Evolutionary conservation across 208 protist genomes (phyloP), one percentile per base, ranked within the genome.

Genomic region (Trypanosoma cruzi): DNA sequence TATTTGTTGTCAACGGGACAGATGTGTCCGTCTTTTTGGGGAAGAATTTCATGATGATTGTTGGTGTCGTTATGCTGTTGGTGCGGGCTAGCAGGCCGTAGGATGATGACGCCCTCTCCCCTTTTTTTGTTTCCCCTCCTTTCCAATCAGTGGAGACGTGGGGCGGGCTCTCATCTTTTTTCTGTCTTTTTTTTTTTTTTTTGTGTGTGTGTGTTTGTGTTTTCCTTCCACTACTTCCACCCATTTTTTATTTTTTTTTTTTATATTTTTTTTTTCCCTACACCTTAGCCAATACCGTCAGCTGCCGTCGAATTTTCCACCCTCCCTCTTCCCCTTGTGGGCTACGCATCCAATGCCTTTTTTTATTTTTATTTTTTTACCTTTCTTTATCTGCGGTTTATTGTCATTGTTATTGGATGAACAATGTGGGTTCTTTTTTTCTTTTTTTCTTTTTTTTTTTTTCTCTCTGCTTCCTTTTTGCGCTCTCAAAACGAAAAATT

Each of bases 11-110:
- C 24, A 55, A 75, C n/a, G 59, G 40, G n/a, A 68, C 40, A 40
- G 52, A 61, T 4, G 36, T 75, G 4, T 75, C 69, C 20, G 28
- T 53, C 10, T 75, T 75, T 31, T 49, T 66, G n/a, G 69, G 52
- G 36, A 75, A 75, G 32, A 75, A 75, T 54, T 14, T 66, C 37
- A 68, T 75, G 69, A 75, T 75, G 69, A 37, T 75, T 14, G 36
- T 68, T 11, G 42, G 58, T 26, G 56, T 66, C 24, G 54, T 68
- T 6, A 75, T 75, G 69, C 28, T 75, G 22, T 48, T 72, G 24
- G 16, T 58, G 31, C 67, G 37, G 2, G 64, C 53, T 20, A 28
- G n/a, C 28, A 44, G 10, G 42, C n/a, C 48, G 32, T 59, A 49
- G 11, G 29, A 20, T n/a, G 18, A 16, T n/a, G n/a, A 16, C 26